Conservation (phyloP, 345 rosid species). For the Linum lewisii region DNA sequence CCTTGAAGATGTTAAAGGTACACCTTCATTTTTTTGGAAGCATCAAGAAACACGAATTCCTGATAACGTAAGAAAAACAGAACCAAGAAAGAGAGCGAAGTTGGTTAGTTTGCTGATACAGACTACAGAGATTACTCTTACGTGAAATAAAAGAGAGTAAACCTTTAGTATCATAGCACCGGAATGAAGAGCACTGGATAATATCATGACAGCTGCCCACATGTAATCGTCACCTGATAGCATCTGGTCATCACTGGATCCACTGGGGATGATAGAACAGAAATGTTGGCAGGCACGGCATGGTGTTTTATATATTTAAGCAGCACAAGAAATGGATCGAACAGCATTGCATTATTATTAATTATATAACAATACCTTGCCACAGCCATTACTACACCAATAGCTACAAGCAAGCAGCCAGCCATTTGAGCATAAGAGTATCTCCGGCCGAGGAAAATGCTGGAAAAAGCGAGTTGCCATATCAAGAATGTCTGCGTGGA, state of each 20-base stretch:
- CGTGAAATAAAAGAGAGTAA: slow-evolving; percentile 8
- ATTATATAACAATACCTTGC: slow-evolving; percentile 44
- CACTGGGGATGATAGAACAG: slow-evolving; percentile 31
- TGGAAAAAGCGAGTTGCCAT: slow-evolving; percentile 70
- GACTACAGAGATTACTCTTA: background rate
- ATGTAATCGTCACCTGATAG: slow-evolving; percentile 38
- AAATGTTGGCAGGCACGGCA: background rate
- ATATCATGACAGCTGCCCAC: slow-evolving; percentile 76
- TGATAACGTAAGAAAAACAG: slow-evolving; percentile 23
- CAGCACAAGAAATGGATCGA: background rate
- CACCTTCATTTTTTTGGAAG: slow-evolving; percentile 61
- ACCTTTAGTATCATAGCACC: slow-evolving; percentile 83
- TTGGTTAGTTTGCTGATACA: slow-evolving; percentile 14
- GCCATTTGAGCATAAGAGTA: slow-evolving; percentile 48
- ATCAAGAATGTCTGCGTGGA: slow-evolving; percentile 81
- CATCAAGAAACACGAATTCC: slow-evolving; percentile 74
- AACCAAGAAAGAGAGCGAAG: slow-evolving; percentile 4
- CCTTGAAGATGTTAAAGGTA: slow-evolving; percentile 2
- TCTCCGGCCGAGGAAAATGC: slow-evolving; percentile 48
- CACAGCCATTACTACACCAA: slow-evolving; percentile 71
- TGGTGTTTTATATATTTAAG: background rate
- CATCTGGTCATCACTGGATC: slow-evolving; percentile 56
- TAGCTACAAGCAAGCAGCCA: slow-evolving; percentile 77
- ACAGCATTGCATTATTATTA: too few relatives aligned
- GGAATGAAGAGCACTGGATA: slow-evolving; percentile 79